Evolutionary conservation across 306 rosid genomes (phyloP), one percentile per base, ranked within the genome.

Genomic region (Trifolium pratense): DNA sequence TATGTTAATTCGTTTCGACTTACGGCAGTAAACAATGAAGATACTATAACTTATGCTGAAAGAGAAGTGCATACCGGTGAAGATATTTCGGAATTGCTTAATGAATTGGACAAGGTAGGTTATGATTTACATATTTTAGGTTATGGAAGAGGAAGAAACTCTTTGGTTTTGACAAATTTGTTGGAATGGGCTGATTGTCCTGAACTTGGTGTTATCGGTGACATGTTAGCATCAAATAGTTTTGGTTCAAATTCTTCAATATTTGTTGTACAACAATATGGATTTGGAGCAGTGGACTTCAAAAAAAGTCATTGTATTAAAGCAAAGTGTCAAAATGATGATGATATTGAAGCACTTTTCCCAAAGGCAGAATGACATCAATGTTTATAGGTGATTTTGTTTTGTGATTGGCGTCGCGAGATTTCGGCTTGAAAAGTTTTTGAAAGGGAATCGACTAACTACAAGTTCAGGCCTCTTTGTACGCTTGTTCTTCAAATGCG

Each of bases 1-100:
- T 83, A 29, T 8, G 58, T 89, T 5, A 68, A 60, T 40, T 75
- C 60, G 45, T 87, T 89, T 66, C 52, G 75, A 10, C 52, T 73
- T 1, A 65, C 21, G 55, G 67, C 84, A 0, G 80, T 49, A 51
- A 68, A 42, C 7, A 65, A 65, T 13, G 64, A 79, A 0, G 67
- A 83, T 3, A 57, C 74, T 0, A 46, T 85, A 36, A 62, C 14
- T 0, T 78, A 85, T 15, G 15, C 7, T 0, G 82, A 85, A 58
- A 69, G 7, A 53, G 76, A 52, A 15, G 85, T 84, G 9, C 34
- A 48, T 25, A 70, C 6, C 2, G 74, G 49, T 16, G 91, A 87
- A 6, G 86, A 77, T 9, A 58, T 80, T 4, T 63, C 81, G 2
- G 2, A 31, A 0, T 62, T 71, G 11, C 60, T 66, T 42, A 42